Evolutionary conservation across 2,329 filamentous ascomycete genomes (phyloP).

Genomic region (Tolypocladium endophyticum): DNA sequence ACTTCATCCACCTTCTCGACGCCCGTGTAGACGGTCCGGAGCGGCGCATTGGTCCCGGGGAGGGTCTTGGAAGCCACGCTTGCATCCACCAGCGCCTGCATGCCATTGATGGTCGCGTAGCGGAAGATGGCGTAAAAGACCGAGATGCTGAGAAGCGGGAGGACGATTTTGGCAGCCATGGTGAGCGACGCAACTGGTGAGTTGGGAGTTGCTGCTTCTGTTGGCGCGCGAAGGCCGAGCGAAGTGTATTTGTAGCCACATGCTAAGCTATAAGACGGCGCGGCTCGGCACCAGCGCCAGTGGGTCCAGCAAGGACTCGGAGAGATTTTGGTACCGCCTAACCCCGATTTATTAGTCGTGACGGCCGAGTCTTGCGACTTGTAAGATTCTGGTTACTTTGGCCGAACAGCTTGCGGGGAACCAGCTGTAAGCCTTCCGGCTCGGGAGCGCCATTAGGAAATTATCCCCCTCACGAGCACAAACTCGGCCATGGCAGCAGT

Average conservation of each 20-base stretch:
- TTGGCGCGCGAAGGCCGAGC: background rate
- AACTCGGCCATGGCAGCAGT: background rate
- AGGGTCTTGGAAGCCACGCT: constrained; percentile 1
- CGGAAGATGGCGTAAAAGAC: constrained; percentile 10
- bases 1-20: constrained; percentile 4
- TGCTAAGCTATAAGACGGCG: background rate
- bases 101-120: constrained; percentile 7
- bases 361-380: background rate
- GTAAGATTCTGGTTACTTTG: background rate
- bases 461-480: background rate
- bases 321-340: background rate
- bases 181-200: background rate
- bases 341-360: background rate
- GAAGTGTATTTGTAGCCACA: background rate
- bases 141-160: constrained; percentile 5
- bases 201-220: background rate
- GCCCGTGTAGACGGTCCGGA: constrained; percentile 8
- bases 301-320: background rate
- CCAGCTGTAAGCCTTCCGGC: background rate
- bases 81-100: constrained; percentile 1
- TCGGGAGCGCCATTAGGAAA: background rate
- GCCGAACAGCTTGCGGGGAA: background rate
- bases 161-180: constrained; percentile 7
- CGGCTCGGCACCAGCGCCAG: background rate
- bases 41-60: constrained; percentile 6